phyloP scores from a whole-genome alignment of 805 yeast genomes.

The Jamesozyma piceae region DNA sequence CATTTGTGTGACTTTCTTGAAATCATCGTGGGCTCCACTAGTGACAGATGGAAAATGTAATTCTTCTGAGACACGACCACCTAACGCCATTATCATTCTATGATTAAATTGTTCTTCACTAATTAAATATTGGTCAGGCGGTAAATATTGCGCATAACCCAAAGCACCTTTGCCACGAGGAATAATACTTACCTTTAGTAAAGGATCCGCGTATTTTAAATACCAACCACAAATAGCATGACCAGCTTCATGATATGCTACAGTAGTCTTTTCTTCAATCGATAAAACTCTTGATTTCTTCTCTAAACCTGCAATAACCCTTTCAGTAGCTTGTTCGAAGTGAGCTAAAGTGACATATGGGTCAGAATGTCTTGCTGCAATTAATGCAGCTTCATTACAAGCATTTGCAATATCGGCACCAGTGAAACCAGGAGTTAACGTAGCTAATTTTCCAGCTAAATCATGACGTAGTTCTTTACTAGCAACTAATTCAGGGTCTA shows the following conservation, averaged over 20 bases:
- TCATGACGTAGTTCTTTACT: constrained; percentile 41
- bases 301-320: constrained; percentile 92
- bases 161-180: constrained; percentile 93
- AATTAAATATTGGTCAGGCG: constrained; percentile 76
- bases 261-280: constrained; percentile 72
- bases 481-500: constrained; percentile 32
- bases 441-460: constrained; percentile 76
- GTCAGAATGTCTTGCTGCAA: constrained; percentile 76
- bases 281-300: constrained; percentile 71
- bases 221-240: constrained; percentile 96
- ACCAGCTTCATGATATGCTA: constrained; percentile 94
- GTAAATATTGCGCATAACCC: constrained; percentile 93
- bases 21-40: constrained; percentile 87
- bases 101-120: constrained; percentile 68
- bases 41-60: constrained; percentile 80
- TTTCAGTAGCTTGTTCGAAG: constrained; percentile 87
- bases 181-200: constrained; percentile 84
- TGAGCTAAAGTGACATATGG: constrained; percentile 53
- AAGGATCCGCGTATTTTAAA: constrained; percentile 78
- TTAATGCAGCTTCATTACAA: constrained; percentile 88
- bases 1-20: constrained; percentile 81
- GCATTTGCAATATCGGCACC: constrained; percentile 96
- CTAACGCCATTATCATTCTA: constrained; percentile 88
- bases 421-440: constrained; percentile 88
- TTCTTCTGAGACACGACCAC: constrained; percentile 90